Conservation (phyloP, 441 rosid genomes). For the Manihot esculenta region DNA sequence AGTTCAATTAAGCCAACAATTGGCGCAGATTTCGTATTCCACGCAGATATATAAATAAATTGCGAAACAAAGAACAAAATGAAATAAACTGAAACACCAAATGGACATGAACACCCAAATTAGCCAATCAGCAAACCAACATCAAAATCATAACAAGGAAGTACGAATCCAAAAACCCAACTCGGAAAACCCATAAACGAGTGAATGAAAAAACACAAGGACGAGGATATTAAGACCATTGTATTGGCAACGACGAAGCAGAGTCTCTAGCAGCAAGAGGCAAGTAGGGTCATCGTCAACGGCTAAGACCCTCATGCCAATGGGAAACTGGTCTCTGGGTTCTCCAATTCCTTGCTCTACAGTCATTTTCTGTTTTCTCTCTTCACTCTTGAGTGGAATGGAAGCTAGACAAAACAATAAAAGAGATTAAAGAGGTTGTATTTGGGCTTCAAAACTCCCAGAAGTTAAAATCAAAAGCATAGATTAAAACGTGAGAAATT, state of each 20-base stretch:
- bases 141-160: conserved; percentile 9
- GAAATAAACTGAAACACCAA: not conserved
- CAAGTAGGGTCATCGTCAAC: conserved; percentile 92
- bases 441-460: conserved; percentile 22
- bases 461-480: conserved; percentile 14
- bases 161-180: conserved; percentile 13
- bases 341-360: conserved; percentile 49
- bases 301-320: conserved; percentile 90
- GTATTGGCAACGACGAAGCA: conserved; percentile 82
- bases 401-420: conserved; percentile 10
- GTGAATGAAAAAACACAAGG: conserved; percentile 2
- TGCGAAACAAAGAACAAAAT: conserved; percentile 10
- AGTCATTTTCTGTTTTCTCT: conserved; percentile 36
- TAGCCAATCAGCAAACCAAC: not conserved
- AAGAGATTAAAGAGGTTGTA: too few relatives aligned
- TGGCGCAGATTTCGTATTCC: conserved; percentile 9
- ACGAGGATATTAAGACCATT: conserved; percentile 39
- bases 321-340: conserved; percentile 60
- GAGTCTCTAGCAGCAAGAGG: conserved; percentile 57
- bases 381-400: not conserved
- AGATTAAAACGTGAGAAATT: not conserved
- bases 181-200: conserved; percentile 12
- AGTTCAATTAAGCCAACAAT: conserved; percentile 10
- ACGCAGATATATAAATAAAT: conserved; percentile 5
- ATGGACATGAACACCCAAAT: not conserved